Base-by-base conservation (phyloP, 225 moss, liverwort and hornwort genomes). In the Thuidium tamariscinum region DNA sequence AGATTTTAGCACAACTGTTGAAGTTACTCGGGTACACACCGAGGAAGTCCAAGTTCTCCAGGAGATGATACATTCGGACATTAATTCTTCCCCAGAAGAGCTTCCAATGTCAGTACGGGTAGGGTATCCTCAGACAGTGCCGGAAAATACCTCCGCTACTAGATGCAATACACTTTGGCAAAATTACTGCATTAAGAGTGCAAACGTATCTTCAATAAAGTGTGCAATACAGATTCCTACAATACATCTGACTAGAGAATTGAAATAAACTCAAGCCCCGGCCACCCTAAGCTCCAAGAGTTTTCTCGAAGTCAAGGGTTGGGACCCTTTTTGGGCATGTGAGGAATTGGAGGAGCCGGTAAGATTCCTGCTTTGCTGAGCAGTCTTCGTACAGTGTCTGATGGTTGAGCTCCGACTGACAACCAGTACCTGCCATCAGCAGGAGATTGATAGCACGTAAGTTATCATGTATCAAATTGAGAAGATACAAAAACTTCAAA, bases 331-430 rank as follows among this genome's bases (percentile, higher is more conserved):
- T 89, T 96, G 69, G 56, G 74, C 86, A 89, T 89, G 78, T 92
- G 82, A 83, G 96, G 94, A 85, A 89, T 65, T 20, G 98, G 95
- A 57, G 98, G 97, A 88, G 93, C 90, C 52, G 98, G 97, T 85
- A 99, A 90, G 55, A 99, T 90, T 62, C 97, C 97, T 57, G 94
- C 98, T 89, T 95, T 94, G 85, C 92, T 88, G 29, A 99, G 95
- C 63, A 99, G 61, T 89, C 93, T 94, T 85, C 97, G 91, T 16
- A 99, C 98, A 44, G 94, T 94, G 41, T 99, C 93, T 36, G 98
- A 99, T 23, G 98, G 97, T 87, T 97, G 98, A 82, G 98, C 98
- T 90, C 97, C 98, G 64, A 99, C 97, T 49, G 98, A 99, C 83
- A 99, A 89, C 98, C 98, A 99, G 78, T 99, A 97, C 74, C 94